Conservation (phyloP, 2,329 filamentous ascomycete species). For the Hypoxylon sp. region DNA sequence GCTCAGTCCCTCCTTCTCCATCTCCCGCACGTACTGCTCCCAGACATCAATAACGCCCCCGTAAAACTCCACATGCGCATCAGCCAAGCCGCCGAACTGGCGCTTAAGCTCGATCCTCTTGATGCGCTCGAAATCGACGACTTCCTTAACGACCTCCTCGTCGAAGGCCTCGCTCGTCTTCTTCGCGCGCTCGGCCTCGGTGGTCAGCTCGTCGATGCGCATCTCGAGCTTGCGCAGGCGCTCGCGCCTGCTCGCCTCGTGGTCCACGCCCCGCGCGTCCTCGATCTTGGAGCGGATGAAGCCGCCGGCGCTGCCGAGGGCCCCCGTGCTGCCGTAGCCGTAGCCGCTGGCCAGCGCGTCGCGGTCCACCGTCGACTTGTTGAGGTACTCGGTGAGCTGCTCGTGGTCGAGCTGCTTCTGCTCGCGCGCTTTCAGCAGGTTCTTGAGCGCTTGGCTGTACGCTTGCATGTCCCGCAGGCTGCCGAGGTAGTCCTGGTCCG, state of each 20-base stretch:
- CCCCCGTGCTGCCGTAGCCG: constrained; percentile 55
- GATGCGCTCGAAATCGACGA: constrained; percentile 95
- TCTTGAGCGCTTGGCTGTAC: constrained; percentile 89
- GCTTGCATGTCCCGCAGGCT: constrained; percentile 95
- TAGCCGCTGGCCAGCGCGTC: constrained; percentile 79
- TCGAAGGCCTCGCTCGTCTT: constrained; percentile 93
- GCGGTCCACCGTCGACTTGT: constrained; percentile 88
- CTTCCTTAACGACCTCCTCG: constrained; percentile 94
- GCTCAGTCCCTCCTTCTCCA: constrained; percentile 68
- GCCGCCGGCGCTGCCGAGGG: constrained; percentile 81
- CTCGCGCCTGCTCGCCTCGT: constrained; percentile 91
- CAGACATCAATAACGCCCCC: constrained; percentile 83
- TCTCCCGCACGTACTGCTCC: constrained; percentile 90
- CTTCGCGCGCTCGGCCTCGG: constrained; percentile 89
- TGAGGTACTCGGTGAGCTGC: constrained; percentile 93
- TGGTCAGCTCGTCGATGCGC: constrained; percentile 90
- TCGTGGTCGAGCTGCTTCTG: constrained; percentile 99
- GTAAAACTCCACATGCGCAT: constrained; percentile 91
- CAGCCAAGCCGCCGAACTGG: constrained; percentile 85
- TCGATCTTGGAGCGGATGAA: constrained; percentile 96
- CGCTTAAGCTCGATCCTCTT: constrained; percentile 93
- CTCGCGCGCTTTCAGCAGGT: constrained; percentile 91
- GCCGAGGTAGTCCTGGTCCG: constrained; percentile 95
- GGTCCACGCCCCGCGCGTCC: constrained; percentile 95
- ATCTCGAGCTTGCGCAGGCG: constrained; percentile 91